Base-by-base conservation (phyloP, 2,329 filamentous ascomycete species). In the Fusarium napiforme region DNA sequence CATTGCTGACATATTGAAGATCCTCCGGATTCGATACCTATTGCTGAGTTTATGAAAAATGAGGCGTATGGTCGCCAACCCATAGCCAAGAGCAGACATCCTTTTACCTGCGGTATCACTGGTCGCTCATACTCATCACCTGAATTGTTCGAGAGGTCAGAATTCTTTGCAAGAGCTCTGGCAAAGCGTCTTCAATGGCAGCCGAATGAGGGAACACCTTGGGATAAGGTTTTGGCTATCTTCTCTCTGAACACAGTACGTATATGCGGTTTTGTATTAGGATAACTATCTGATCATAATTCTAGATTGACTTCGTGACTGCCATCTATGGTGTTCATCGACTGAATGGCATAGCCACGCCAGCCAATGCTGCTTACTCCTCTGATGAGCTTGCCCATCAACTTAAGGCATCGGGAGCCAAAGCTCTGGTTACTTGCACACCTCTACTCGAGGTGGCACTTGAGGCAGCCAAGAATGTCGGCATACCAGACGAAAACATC, bases 91-190 rank as follows among this genome's bases (percentile, higher is more conserved):
- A 91, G 93, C 21, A 85, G 85, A 55, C 87, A 92, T 68, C 92
- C 93, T 0, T 97, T 92, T 81, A 94, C 92, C n/a, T 96, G 93
- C 75, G 94, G 93, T 14, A 75, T 96, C 26, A 91, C 90, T 0
- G 93, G 93, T 49, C 90, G 88, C 78, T 87, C 89, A 2, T 93
- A 91, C 80, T 89, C 89, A 4, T 84, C 87, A 9, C 72, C 85
- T 32, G 89, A 96, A 72, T 86, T 94, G 23, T 88, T 87, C 56
- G 85, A 91, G 53, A 87, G 93, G 14, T 88, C 92, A 5, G 91
- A 94, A 34, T 86, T 83, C 58, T 85, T 96, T 21, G 88, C 93
- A 2, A 36, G 87, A 91, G 91, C 88, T 21, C 83, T 96, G 37
- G 87, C 40, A 18, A 47, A 88, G 46, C 90, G 64, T 91, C 78